These are phyloP conservation scores for California macrophylla DNA, from an alignment of 441 rosid species.

Conservation along the genomic window DNA sequence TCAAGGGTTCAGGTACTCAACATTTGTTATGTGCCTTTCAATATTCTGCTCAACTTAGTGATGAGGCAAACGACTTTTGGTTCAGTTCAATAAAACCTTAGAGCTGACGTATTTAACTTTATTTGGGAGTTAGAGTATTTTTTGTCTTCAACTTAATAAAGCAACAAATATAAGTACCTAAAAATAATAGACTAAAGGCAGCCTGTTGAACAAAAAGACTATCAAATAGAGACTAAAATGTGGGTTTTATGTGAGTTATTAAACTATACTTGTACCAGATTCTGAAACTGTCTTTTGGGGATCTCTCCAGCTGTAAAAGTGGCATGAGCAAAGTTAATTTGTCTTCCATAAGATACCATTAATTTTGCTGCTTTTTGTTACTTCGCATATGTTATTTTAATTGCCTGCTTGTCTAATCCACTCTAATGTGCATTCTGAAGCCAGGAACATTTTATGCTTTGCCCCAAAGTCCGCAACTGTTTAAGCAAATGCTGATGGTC, in stretches of 20 bases:
- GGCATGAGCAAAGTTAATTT: background rate
- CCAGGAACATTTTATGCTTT: constrained; percentile 95
- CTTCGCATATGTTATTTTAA: constrained; percentile 16
- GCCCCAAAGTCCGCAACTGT: constrained; percentile 95
- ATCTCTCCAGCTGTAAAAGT: background rate
- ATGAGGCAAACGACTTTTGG: background rate
- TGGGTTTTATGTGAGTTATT: background rate
- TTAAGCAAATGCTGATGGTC: constrained; percentile 96
- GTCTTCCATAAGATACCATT: background rate
- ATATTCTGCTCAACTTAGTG: background rate
- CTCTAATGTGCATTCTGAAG: constrained; percentile 52
- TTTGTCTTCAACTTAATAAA: too few relatives aligned
- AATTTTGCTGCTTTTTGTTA: constrained; percentile 2
- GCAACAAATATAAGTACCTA: too few relatives aligned
- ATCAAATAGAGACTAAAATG: background rate
- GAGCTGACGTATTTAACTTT: too few relatives aligned
- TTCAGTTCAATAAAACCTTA: background rate
- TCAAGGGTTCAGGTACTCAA: constrained; percentile 84
- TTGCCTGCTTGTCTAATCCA: constrained; percentile 31
- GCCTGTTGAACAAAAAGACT: background rate
- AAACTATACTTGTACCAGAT: background rate
- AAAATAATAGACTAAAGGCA: background rate
- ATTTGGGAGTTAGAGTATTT: too few relatives aligned
- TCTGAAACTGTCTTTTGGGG: background rate
- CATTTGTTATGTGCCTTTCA: constrained; percentile 8